These are phyloP conservation scores for Thamnidium elegans DNA, from an alignment of 192 early-diverging fungal genomes.

Conservation along the genomic window DNA sequence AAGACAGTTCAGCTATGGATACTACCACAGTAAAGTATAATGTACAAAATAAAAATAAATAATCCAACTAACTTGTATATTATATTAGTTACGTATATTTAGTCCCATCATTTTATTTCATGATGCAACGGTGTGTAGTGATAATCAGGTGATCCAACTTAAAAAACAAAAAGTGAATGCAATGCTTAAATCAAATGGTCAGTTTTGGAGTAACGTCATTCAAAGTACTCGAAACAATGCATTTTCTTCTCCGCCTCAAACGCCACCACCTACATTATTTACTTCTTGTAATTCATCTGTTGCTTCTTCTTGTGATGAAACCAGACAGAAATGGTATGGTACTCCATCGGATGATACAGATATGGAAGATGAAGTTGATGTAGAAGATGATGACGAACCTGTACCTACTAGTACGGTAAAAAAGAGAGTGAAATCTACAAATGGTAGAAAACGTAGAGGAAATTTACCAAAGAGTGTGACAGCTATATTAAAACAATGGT, in stretches of 20 bases:
- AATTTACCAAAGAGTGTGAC: conserved; percentile 58
- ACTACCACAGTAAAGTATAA: background rate
- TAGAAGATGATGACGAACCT: conserved; percentile 9
- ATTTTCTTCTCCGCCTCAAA: conserved; percentile 4
- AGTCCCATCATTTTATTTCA: conserved; percentile 23
- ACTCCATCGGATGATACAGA: background rate
- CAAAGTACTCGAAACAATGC: conserved; percentile 6
- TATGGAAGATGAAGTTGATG: conserved; percentile 1
- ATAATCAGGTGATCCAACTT: conserved; percentile 1
- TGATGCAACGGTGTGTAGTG: conserved; percentile 11
- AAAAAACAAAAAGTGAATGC: conserved; percentile 16
- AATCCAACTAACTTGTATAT: background rate
- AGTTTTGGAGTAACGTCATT: conserved; percentile 18
- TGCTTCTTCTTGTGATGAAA: too few species aligned
- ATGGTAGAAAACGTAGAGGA: conserved; percentile 41
- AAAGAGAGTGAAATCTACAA: conserved; percentile 1
- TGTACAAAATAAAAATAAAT: background rate
- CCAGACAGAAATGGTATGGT: background rate
- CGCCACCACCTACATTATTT: conserved; percentile 2
- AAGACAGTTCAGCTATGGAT: background rate
- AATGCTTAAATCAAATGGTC: conserved; percentile 15
- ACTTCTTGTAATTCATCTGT: too few species aligned
- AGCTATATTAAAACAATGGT: conserved; percentile 59
- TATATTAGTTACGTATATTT: conserved; percentile 9
- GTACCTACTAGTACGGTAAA: background rate